Evolutionary conservation across 768 basidiomycete species (phyloP), one percentile per base, ranked within the genome.

Genomic region (Tylopilus cervinicoccineus): DNA sequence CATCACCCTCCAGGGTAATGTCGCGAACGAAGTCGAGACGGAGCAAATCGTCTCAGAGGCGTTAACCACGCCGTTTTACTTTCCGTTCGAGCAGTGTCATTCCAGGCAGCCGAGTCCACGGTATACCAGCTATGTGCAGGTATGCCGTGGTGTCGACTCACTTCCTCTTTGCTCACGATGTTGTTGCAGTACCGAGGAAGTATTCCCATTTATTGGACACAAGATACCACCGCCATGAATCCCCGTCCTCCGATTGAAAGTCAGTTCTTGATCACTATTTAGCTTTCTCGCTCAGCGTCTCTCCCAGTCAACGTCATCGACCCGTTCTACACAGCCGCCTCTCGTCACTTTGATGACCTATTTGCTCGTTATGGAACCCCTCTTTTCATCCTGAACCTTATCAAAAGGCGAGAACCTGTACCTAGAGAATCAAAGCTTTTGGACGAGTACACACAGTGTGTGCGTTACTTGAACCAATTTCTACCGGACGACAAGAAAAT

Each of bases 1-100:
- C 28, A 53, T 34, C 28, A 14, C 9, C 12, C 24, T 32, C 36
- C 52, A 96, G 93, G 96, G 96, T 4, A 92, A 94, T 62, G 95
- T 98, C 10, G 95, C 95, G 3, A 99, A 99, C 62, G 96, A 98
- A 66, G 96, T 99, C 2, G 96, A 99, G 69, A 96, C 93, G 0
- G 96, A 99, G 64, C 96, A 99, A 61, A 95, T 99, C 43, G 91
- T 95, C 0, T 88, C 86, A 8, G 93, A 95, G 61, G 87, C 89
- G 0, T 63, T 90, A 6, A 94, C 89, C 0, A 94, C 93, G 0
- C 82, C 93, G 0, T 94, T 96, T 63, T 91, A 93, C 62, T 86
- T 77, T 55, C 89, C 88, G 9, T 55, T 61, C 2, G 60, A 62
- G 17, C 66, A 57, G 8, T 65, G 56, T 32, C 70, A 65, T 12